Conservation (phyloP, 768 basidiomycete species). For the Calocybe indica region DNA sequence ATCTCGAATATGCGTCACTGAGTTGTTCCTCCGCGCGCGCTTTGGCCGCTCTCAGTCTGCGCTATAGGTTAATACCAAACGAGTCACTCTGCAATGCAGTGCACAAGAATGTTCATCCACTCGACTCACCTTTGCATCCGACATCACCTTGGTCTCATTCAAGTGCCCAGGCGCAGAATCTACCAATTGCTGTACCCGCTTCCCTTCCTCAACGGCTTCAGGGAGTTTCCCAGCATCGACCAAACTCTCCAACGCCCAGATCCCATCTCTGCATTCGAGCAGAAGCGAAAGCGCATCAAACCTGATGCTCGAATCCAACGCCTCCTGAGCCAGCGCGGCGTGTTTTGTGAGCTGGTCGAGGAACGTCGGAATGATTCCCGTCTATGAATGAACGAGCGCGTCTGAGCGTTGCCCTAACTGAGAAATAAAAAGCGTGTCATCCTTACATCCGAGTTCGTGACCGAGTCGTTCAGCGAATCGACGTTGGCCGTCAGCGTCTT, state of each 20-base stretch:
- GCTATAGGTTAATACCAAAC: slow-evolving; percentile 27
- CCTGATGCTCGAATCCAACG: slow-evolving; percentile 46
- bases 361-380: slow-evolving; percentile 60
- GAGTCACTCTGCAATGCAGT: neutral
- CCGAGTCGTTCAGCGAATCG: slow-evolving; percentile 37
- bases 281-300: slow-evolving; percentile 52
- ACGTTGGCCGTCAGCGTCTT: slow-evolving; percentile 46
- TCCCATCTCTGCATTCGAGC: slow-evolving; percentile 41
- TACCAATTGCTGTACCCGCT: slow-evolving; percentile 37
- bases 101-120: slow-evolving; percentile 5
- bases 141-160: slow-evolving; percentile 41
- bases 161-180: slow-evolving; percentile 45
- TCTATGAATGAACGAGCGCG: slow-evolving; percentile 30
- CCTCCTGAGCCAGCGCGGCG: slow-evolving; percentile 55
- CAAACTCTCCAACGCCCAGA: slow-evolving; percentile 37
- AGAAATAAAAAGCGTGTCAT: neutral
- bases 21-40: slow-evolving; percentile 69
- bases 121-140: slow-evolving; percentile 52
- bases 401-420: neutral
- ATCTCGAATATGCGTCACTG: slow-evolving; percentile 57
- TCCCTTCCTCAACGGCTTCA: slow-evolving; percentile 48
- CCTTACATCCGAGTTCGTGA: slow-evolving; percentile 59
- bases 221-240: slow-evolving; percentile 56
- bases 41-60: slow-evolving; percentile 44
- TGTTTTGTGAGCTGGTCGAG: slow-evolving; percentile 53